Evolutionary conservation across 345 rosid species (phyloP), one percentile per base, ranked within the genome.

Genomic region (Barbarea vulgaris): DNA sequence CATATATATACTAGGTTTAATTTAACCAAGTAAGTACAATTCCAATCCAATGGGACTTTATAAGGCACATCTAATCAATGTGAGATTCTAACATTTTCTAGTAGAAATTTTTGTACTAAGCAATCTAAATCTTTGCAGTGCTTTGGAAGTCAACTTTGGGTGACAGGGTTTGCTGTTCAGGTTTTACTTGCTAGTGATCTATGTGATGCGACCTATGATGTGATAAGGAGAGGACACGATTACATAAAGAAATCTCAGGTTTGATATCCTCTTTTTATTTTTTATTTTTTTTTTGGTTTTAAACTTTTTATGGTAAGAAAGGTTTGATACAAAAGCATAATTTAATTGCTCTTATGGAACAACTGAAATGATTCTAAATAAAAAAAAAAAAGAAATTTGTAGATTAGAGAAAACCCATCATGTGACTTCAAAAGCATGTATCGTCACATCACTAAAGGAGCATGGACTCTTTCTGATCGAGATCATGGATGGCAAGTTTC

Each of bases 401-500:
- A 88, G 92, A 81, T 86, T 31, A 69, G 60, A 76, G 85, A 85
- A 42, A 87, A 88, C 69, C 91, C 89, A 13, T 69, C 87, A 0
- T 85, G 81, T 4, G 73, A 88, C 69, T 88, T 82, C 80, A 61
- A 79, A 15, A 78, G 73, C 68, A 89, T 89, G 91, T 83, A 84
- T 27, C 71, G 88, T 44, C 89, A 84, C 69, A 84, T 62, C 24
- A 75, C 85, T 2, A 89, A 87, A 82, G 91, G 94, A 19, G 71
- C 79, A 18, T 89, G 89, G 91, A 84, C 93, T 15, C 81, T 86
- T 34, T 81, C 88, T 1, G 80, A 65, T 41, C 85, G 80, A 83
- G 93, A 87, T 64, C 89, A 89, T 3, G 87, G 91, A 4, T 84
- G 89, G 93, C 89, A 85, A 77, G 87, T 79, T 62, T 89, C 89